Conservation (phyloP, 2,329 filamentous ascomycete species). For the Colletotrichum salicis region DNA sequence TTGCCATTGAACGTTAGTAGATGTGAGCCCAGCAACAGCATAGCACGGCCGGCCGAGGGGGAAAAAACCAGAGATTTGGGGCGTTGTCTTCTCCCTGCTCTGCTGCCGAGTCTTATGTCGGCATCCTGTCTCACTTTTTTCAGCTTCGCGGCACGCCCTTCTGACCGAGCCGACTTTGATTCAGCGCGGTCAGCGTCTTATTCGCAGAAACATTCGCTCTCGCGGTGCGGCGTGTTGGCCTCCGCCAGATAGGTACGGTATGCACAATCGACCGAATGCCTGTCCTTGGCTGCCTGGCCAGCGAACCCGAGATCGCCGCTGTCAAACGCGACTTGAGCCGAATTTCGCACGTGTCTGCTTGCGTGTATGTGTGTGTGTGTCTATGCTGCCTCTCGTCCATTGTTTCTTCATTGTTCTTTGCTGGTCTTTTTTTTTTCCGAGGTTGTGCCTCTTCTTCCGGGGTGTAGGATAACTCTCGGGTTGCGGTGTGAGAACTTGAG, state of each 20-base stretch:
- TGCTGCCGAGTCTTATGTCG: not conserved
- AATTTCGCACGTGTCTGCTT: constrained; percentile 1
- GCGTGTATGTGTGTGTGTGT: not conserved
- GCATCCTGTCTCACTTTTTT: constrained; percentile 4
- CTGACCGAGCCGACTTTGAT: constrained; percentile 3
- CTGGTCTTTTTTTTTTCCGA: not conserved
- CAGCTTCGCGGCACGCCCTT: constrained; percentile 12
- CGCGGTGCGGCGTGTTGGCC: not conserved
- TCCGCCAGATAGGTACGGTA: not conserved
- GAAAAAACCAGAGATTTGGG: not conserved
- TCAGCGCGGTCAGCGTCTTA: not conserved
- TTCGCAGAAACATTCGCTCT: constrained; percentile 20
- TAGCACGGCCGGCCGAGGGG: not conserved
- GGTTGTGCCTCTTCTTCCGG: not conserved
- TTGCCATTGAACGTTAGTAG: not conserved
- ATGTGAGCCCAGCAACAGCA: not conserved
- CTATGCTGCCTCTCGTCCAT: not conserved
- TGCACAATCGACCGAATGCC: constrained; percentile 17
- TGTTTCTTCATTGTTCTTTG: not conserved
- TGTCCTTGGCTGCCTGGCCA: not conserved
- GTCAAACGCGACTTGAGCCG: constrained; percentile 10
- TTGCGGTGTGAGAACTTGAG: not conserved
- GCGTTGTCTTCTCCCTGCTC: not conserved
- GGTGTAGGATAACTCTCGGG: not conserved
- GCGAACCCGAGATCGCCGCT: constrained; percentile 8